These are phyloP conservation scores for Gentiana straminea DNA, from an alignment of 257 asterid genomes.

Conservation along the genomic window DNA sequence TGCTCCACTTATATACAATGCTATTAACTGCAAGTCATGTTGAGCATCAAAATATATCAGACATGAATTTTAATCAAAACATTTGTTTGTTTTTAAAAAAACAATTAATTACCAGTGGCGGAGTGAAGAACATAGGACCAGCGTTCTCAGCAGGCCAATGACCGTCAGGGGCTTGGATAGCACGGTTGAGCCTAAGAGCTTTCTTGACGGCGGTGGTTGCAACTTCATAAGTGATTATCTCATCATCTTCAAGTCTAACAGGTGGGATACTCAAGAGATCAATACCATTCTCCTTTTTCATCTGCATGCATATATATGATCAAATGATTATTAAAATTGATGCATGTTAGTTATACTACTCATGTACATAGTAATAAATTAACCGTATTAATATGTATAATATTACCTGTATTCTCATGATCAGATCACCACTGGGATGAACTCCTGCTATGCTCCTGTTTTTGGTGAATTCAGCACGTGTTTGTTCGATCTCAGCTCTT, in stretches of 20 bases:
- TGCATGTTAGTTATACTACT: too few relatives aligned
- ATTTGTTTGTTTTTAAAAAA: too few relatives aligned
- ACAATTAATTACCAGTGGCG: background rate
- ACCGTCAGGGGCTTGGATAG: background rate
- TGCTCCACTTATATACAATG: background rate
- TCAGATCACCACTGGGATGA: background rate
- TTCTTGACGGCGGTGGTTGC: background rate
- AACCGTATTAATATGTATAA: background rate
- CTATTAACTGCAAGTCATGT: background rate
- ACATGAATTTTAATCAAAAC: too few relatives aligned
- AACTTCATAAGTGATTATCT: background rate
- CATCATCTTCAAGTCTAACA: background rate
- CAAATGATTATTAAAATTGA: too few relatives aligned
- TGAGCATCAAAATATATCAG: too few relatives aligned
- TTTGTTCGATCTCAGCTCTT: background rate
- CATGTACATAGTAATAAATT: too few relatives aligned
- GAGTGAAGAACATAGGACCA: conserved; percentile 1
- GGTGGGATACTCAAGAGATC: background rate
- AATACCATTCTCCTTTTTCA: too few relatives aligned
- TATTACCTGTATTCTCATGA: background rate
- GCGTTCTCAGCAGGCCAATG: conserved; percentile 4
- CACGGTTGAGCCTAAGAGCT: background rate
- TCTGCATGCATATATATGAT: too few relatives aligned
- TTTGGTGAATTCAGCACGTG: background rate
- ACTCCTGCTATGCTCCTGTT: background rate